These are phyloP conservation scores for Talaromyces sp. DNA, from an alignment of 2,329 filamentous ascomycete species.

Conservation along the genomic window DNA sequence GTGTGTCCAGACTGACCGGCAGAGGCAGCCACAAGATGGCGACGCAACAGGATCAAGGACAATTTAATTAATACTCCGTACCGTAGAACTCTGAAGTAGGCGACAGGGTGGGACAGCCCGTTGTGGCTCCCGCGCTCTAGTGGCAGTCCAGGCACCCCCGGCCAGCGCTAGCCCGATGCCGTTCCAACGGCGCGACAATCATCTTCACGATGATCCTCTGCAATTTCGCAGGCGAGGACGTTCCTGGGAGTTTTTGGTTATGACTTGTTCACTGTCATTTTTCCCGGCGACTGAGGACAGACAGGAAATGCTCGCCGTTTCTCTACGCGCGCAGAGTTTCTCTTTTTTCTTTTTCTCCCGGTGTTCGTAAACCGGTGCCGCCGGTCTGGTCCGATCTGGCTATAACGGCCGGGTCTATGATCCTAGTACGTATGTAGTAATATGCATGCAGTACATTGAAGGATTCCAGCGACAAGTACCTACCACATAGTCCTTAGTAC, in stretches of 20 bases:
- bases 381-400: not conserved
- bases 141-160: not conserved
- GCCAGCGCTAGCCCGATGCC: not conserved
- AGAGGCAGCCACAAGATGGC: no score
- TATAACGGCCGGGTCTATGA: not conserved
- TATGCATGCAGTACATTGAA: not conserved
- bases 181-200: not conserved
- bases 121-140: not conserved
- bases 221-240: not conserved
- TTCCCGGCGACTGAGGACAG: no score
- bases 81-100: no score
- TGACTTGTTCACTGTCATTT: no score
- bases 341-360: no score
- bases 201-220: not conserved
- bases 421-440: no score
- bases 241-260: no score
- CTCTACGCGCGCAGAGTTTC: no score
- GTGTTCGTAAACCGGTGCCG: not conserved
- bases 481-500: no score
- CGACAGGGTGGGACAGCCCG: not conserved
- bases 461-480: not conserved
- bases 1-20: not conserved
- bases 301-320: no score
- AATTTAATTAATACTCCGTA: no score
- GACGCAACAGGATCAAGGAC: no score